Evolutionary conservation across 1,284 basidiomycete genomes (phyloP).

Genomic region (Irpex sp.): DNA sequence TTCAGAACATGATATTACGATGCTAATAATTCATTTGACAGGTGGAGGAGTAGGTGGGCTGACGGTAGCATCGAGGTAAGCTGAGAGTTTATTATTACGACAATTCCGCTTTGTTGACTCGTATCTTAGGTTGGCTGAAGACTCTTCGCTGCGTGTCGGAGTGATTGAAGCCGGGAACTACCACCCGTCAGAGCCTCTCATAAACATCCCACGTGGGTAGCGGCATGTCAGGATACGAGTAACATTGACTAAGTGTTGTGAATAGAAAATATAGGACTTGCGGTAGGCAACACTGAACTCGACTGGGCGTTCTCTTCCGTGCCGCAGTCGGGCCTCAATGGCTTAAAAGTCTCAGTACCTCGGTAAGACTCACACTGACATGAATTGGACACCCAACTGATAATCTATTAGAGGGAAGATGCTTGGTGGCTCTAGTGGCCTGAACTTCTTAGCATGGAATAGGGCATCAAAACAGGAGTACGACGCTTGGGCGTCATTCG

Average conservation of each 20-base stretch:
- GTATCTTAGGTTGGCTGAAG: constrained; percentile 5
- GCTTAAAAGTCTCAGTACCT: neutral
- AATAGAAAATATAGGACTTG: constrained; percentile 3
- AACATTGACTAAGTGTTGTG: constrained; percentile 4
- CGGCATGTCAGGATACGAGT: neutral
- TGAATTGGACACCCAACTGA: neutral
- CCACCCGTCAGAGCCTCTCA: constrained; percentile 12
- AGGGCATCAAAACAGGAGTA: constrained; percentile 16
- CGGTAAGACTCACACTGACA: neutral
- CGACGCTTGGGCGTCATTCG: constrained; percentile 14
- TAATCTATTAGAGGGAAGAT: constrained; percentile 14
- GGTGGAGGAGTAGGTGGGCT: neutral
- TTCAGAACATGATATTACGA: neutral
- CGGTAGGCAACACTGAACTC: constrained; percentile 13
- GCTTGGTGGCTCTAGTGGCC: constrained; percentile 19
- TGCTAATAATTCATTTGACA: neutral
- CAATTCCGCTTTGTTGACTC: neutral
- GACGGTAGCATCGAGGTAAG: neutral
- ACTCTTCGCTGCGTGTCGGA: constrained; percentile 12
- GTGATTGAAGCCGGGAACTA: constrained; percentile 17
- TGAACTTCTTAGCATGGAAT: constrained; percentile 18
- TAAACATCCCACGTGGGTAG: constrained; percentile 14
- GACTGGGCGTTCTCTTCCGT: constrained; percentile 16
- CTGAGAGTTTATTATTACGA: neutral
- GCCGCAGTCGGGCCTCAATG: constrained; percentile 13